Percentiles rank a stretch among this genome's conserved stretches.
Conservation (phyloP, 2,329 filamentous ascomycete genomes). For the Uncinocarpus reesii region DNA sequence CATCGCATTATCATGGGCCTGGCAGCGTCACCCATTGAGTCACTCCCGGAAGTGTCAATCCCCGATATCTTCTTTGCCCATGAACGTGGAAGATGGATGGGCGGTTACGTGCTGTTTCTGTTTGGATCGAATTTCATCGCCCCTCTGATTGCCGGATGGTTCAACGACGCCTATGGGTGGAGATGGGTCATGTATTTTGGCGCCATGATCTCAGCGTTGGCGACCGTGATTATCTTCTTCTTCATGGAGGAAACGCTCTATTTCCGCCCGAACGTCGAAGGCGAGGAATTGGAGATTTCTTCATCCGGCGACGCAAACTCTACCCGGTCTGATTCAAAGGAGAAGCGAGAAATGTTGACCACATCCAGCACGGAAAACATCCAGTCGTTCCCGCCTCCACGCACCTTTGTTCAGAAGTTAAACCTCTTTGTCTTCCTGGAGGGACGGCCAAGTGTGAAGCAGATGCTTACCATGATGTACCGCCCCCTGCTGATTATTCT, state of each 20-base stretch:
- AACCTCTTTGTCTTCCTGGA: conserved; percentile 21
- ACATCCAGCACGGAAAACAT: neutral
- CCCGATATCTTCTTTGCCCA: conserved; percentile 40
- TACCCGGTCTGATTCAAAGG: conserved; percentile 1
- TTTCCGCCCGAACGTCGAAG: conserved; percentile 31
- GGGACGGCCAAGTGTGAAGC: conserved; percentile 14
- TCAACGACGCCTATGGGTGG: conserved; percentile 42
- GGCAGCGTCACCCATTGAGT: conserved; percentile 41
- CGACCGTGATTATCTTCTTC: conserved; percentile 46
- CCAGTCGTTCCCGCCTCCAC: conserved; percentile 6
- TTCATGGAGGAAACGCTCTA: conserved; percentile 54
- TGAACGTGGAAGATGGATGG: conserved; percentile 36
- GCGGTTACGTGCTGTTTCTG: conserved; percentile 37
- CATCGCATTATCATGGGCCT: conserved; percentile 41
- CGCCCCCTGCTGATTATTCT: conserved; percentile 24
- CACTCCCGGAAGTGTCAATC: conserved; percentile 40
- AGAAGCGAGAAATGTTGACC: conserved; percentile 4
- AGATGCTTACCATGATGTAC: conserved; percentile 20
- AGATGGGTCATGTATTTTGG: conserved; percentile 45
- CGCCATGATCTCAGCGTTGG: conserved; percentile 43
- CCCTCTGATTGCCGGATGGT: conserved; percentile 43
- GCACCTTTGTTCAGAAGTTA: conserved; percentile 16
- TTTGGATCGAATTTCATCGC: conserved; percentile 39
- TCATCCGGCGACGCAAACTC: conserved; percentile 7
- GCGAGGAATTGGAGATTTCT: conserved; percentile 18